Percentiles rank a stretch among this genome's conserved stretches.
Evolutionary conservation across 164 flowering plant species (phyloP).

Genomic region (Aristolochia fimbriata): DNA sequence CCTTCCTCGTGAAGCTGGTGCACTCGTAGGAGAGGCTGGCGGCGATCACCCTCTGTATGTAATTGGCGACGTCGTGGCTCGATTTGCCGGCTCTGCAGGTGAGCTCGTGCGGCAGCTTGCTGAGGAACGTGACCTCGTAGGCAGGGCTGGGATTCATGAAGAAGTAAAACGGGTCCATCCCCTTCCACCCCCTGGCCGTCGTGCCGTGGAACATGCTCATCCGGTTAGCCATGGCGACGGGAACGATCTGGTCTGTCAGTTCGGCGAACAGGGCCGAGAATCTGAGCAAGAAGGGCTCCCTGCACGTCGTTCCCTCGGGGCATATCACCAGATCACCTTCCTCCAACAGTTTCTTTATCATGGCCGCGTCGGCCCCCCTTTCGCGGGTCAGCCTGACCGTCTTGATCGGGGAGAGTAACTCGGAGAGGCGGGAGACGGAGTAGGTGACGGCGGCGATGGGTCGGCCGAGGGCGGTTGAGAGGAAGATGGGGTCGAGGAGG

Average conservation of each 20-base stretch:
- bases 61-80: constrained; percentile 64
- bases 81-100: constrained; percentile 41
- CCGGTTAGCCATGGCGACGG: constrained; percentile 50
- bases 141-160: constrained; percentile 75
- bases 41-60: constrained; percentile 57
- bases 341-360: constrained; percentile 44
- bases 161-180: constrained; percentile 62
- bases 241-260: constrained; percentile 49
- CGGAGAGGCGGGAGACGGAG: constrained; percentile 53
- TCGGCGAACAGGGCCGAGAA: constrained; percentile 60
- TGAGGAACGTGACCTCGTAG: constrained; percentile 55
- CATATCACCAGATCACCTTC: constrained; percentile 61
- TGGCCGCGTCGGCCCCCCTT: constrained; percentile 45
- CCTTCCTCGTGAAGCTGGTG: constrained; percentile 63
- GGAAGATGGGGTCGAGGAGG: constrained; percentile 52
- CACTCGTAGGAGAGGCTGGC: constrained; percentile 51
- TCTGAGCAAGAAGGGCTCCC: constrained; percentile 56
- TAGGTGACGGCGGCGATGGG: constrained; percentile 49
- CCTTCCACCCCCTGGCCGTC: constrained; percentile 71
- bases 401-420: constrained; percentile 61
- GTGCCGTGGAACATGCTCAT: constrained; percentile 71
- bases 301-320: constrained; percentile 71
- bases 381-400: constrained; percentile 53
- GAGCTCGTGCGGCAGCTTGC: constrained; percentile 40
- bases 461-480: constrained; percentile 44